phyloP scores from a whole-genome alignment of 163 green algal species.

The Chlamydomonas reinhardtii region DNA sequence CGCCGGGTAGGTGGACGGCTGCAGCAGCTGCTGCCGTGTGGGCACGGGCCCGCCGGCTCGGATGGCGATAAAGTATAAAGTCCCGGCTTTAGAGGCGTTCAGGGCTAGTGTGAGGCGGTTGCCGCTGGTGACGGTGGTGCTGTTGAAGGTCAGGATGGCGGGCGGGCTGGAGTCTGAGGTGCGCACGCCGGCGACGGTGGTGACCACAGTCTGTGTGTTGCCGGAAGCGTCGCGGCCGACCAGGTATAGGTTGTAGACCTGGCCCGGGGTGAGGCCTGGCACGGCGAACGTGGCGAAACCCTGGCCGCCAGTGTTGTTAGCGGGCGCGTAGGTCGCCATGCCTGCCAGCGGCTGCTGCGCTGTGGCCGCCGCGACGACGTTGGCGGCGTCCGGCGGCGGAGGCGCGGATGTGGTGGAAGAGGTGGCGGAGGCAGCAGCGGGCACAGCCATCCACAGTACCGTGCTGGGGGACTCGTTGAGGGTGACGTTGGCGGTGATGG shows the following conservation, averaged over 20 bases:
- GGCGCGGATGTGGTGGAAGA: too few relatives aligned
- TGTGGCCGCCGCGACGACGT: not conserved
- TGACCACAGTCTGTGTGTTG: conserved; percentile 24
- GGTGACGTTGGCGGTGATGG: conserved; percentile 18
- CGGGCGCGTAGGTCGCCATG: not conserved
- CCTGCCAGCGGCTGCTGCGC: not conserved
- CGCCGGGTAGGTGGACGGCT: conserved; percentile 6
- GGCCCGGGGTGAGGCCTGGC: not conserved
- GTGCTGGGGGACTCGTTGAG: conserved; percentile 17
- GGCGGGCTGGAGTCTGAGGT: conserved; percentile 53
- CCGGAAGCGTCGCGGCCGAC: conserved; percentile 1
- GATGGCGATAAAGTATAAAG: conserved; percentile 27
- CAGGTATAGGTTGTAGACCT: conserved; percentile 31
- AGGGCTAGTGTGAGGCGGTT: conserved; percentile 43
- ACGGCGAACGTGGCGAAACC: not conserved
- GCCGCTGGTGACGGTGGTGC: conserved; percentile 26
- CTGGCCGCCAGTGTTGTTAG: not conserved
- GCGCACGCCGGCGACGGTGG: conserved; percentile 23
- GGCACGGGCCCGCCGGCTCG: conserved; percentile 5
- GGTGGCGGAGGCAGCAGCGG: too few relatives aligned
- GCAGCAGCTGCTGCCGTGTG: conserved; percentile 45
- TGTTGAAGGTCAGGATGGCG: conserved; percentile 19
- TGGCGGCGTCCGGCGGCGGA: not conserved
- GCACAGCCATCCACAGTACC: too few relatives aligned
- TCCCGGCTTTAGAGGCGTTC: conserved; percentile 47